Evolutionary conservation across 2,329 filamentous ascomycete genomes (phyloP), one percentile per base, ranked within the genome.

Genomic region (Sclerotiophoma versabilis): DNA sequence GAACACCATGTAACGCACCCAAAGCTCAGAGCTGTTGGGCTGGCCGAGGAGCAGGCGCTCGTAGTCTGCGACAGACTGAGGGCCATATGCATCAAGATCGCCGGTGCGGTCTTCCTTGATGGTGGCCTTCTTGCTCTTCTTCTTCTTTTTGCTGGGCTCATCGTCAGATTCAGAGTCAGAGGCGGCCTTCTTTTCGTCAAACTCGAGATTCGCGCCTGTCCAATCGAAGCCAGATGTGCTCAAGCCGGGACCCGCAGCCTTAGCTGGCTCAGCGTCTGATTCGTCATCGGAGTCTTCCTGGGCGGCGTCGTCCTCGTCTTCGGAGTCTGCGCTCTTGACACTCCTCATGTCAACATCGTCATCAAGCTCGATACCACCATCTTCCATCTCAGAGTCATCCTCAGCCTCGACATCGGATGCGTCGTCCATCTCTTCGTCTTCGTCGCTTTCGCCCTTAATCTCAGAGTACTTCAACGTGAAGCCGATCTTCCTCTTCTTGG

Each of bases 1-100:
- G 83, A 96, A 96, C n/a, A 93, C 92, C 92, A 99, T 98, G 79
- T 99, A 99, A 62, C 91, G 86, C 49, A 97, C 91, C 95, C 95
- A 99, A 23, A 98, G 84, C 58, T 89, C 82, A 0, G 93, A 96
- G n/a, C 91, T 93, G 77, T 98, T 92, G 2, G 95, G 92, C 72
- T 96, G 90, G 50, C 92, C 91, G 19, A 99, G 85, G 34, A 99
- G 84, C 20, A 97, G 87, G 64, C 95, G 89, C 78, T 99, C 96
- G 74, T 92, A 99, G 76, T 99, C 96, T 59, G 90, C 91, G 14
- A 91, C 85, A 1, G 91, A 93, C 72, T 96, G 92, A 2, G 95
- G 95, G 0, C 93, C 93, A 64, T 93, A 86, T 39, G 85, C 87
- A 73, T 97, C 92, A 10, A 99, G 85, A 65, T 96, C 91, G n/a